A percentile compares a stretch with the other conserved stretches of the same genome.
Evolutionary conservation across 495 filamentous ascomycete genomes (phyloP).

Genomic region (Penicillium ochrochloron): DNA sequence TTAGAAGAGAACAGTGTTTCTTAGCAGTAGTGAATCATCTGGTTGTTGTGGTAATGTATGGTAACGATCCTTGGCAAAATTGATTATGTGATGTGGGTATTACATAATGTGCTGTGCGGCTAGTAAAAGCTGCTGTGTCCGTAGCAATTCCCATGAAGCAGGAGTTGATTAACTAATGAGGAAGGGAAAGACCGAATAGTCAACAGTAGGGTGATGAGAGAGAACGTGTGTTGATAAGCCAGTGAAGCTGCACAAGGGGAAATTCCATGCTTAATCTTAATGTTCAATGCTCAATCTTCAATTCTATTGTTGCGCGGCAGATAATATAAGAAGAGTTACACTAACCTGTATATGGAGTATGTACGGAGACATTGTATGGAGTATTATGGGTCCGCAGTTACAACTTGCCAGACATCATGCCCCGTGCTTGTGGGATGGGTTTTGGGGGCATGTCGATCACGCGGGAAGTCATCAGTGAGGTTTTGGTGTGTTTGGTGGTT

Average conservation of each 20-base stretch:
- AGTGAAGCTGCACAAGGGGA: not conserved
- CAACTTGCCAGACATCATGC: not conserved
- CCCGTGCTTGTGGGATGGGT: constrained; percentile 4
- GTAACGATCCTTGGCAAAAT: no score
- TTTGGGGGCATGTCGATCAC: constrained; percentile 42
- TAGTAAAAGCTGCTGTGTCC: no score
- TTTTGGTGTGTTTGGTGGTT: constrained; percentile 4
- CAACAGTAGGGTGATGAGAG: not conserved
- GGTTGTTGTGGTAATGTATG: no score
- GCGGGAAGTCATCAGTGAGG: constrained; percentile 34
- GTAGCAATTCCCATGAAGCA: no score
- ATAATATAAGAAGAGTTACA: not conserved
- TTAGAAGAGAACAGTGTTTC: no score
- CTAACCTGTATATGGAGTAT: not conserved
- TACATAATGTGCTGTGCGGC: no score
- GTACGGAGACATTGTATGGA: not conserved
- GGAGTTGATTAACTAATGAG: constrained; percentile 12
- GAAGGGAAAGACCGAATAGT: not conserved
- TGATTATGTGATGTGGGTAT: no score
- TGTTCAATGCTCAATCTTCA: not conserved
- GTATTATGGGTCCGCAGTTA: not conserved
- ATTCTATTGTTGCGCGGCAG: not conserved
- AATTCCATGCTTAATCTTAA: not conserved
- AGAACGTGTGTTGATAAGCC: not conserved
- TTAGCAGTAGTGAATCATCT: no score